Percentiles rank a stretch among this genome's conserved stretches.
phyloP scores from a whole-genome alignment of 306 rosid species.

The Fagus sylvatica region DNA sequence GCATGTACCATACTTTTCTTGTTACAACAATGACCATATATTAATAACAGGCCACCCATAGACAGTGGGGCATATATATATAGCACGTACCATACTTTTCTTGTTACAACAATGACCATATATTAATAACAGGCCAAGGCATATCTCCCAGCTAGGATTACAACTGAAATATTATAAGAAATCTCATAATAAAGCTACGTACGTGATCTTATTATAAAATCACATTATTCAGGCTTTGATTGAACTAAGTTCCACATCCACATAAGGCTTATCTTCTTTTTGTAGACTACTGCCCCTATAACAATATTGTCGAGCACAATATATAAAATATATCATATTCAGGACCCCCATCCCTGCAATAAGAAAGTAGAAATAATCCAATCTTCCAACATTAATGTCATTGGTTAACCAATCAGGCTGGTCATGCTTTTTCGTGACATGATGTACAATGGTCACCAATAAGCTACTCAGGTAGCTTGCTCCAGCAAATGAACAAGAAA shows the following conservation, averaged over 20 bases:
- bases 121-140: no score
- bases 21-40: no score
- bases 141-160: background rate
- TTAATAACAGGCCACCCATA: no score
- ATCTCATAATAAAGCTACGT: background rate
- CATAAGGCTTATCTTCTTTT: conserved; percentile 13
- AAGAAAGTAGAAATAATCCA: conserved; percentile 69
- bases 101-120: no score
- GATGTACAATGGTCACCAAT: conserved; percentile 43
- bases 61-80: no score
- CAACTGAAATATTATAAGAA: background rate
- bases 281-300: conserved; percentile 49
- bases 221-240: conserved; percentile 19
- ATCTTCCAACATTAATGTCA: conserved; percentile 60
- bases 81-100: no score
- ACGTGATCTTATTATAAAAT: background rate
- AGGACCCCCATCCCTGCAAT: conserved; percentile 44
- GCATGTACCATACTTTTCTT: no score
- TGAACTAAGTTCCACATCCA: conserved; percentile 42
- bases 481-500: conserved; percentile 52
- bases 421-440: conserved; percentile 21
- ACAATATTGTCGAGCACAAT: conserved; percentile 43
- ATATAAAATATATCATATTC: conserved; percentile 57
- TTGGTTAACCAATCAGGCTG: conserved; percentile 65
- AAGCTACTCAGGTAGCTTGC: conserved; percentile 58